Percentiles rank a stretch among this genome's conserved stretches.
These are phyloP conservation scores for Mycosphaerella arachidis DNA, from an alignment of 2,329 filamentous ascomycete species.

Conservation along the genomic window DNA sequence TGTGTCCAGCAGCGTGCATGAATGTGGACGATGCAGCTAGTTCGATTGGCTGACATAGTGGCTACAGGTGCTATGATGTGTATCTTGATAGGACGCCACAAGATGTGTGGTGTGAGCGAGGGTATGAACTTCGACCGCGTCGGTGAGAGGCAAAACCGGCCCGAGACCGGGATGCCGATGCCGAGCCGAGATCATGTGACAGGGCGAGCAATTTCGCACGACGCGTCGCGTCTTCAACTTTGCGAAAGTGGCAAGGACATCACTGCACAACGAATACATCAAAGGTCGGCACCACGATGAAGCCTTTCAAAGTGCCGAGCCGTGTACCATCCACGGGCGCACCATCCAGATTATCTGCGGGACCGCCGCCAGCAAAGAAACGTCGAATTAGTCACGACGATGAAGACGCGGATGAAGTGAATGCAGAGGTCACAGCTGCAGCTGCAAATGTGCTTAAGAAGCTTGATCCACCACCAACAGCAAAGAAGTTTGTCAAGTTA, in stretches of 20 bases:
- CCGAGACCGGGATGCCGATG: neutral
- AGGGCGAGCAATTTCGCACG: neutral
- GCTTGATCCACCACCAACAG: slow-evolving; percentile 8
- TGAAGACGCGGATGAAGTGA: slow-evolving; percentile 22
- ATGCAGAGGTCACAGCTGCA: slow-evolving; percentile 20
- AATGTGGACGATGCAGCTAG: neutral
- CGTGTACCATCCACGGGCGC: slow-evolving; percentile 12
- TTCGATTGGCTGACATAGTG: no score
- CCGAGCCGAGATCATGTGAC: neutral
- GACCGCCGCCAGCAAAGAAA: slow-evolving; percentile 36
- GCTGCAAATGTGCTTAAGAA: slow-evolving; percentile 33
- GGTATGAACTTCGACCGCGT: neutral
- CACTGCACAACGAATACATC: neutral
- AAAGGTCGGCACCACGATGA: slow-evolving; percentile 21
- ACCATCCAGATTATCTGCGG: slow-evolving; percentile 6
- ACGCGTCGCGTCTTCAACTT: neutral
- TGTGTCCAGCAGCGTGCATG: neutral
- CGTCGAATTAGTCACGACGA: slow-evolving; percentile 36
- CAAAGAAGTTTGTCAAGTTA: slow-evolving; percentile 21
- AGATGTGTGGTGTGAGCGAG: neutral
- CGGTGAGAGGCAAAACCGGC: neutral
- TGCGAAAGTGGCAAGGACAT: neutral
- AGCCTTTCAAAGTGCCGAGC: slow-evolving; percentile 30
- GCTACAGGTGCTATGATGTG: no score
- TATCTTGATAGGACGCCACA: no score